Conservation (phyloP, 306 rosid genomes). For the Cucurbita ficifolia region DNA sequence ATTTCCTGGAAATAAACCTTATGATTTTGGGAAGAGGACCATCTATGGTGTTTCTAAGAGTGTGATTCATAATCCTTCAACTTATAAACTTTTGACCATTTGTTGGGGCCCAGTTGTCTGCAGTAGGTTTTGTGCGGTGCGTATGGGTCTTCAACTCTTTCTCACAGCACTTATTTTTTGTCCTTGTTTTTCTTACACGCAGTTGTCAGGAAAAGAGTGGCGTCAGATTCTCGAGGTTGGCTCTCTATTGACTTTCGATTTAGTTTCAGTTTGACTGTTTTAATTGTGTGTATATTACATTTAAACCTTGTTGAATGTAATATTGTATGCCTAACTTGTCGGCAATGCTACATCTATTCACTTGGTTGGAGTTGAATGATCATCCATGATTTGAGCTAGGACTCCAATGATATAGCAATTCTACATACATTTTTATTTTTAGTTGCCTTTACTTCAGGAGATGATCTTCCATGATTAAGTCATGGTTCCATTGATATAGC, state of each 20-base stretch:
- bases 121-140: neutral
- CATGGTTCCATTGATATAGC: too few relatives aligned
- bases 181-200: constrained; percentile 19
- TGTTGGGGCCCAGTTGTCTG: neutral
- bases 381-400: constrained; percentile 13
- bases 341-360: neutral
- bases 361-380: constrained; percentile 12
- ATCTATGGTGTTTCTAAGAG: neutral
- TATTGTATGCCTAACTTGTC: neutral
- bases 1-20: neutral
- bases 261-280: neutral
- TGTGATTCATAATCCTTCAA: neutral
- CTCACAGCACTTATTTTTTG: constrained; percentile 7
- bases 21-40: neutral
- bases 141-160: neutral
- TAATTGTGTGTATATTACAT: neutral
- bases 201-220: constrained; percentile 84
- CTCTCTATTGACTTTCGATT: neutral
- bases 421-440: too few relatives aligned
- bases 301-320: neutral
- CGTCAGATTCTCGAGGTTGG: constrained; percentile 87
- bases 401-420: too few relatives aligned
- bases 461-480: too few relatives aligned
- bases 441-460: too few relatives aligned
- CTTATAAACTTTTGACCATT: neutral